Evolutionary conservation across 2,329 filamentous ascomycete genomes (phyloP), one percentile per base, ranked within the genome.

Genomic region (Fusarium vanettenii): DNA sequence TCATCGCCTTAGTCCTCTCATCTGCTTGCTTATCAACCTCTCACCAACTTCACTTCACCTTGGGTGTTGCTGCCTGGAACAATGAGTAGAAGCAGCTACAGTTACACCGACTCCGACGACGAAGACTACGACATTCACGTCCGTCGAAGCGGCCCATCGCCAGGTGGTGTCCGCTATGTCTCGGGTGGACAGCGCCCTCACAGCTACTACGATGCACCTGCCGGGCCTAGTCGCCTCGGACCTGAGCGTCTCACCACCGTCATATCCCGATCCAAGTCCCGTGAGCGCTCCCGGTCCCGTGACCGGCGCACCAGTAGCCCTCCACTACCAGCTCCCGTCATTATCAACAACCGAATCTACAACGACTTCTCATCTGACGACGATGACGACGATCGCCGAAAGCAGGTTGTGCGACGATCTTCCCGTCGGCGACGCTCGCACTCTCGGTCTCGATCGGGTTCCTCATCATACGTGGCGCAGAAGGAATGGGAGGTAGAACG

Each of bases 301-400:
- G 87, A 89, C 71, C 85, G 86, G 37, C 84, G 85, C 20, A 84
- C 84, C 13, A 84, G 80, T 69, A 85, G 86, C 27, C 84, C 85
- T 25, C 84, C 84, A 8, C 79, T 76, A 50, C 78, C 70, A 5
- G 48, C 62, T 31, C 88, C 89, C 1, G 84, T 91, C 57, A 87
- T 91, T 62, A 90, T 91, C 79, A 89, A 90, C 78, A 91, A 90
- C 79, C 84, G 84, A 66, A 87, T 89, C 67, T 87, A 88, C 75
- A 87, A 87, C 69, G 84, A 87, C 25, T 75, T 85, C 61, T 87
- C 86, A 22, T 87, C 84, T 6, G 87, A 76, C 35, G 78, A 80
- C 16, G 80, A 84, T 31, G 80, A 81, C 37, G 78, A 79, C 16
- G 45, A 50, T 45, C 80, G 78, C 57, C 82, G 75, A 66, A 79